Percentiles rank a stretch among this genome's conserved stretches.
Evolutionary conservation across 805 yeast genomes (phyloP).

Genomic region (Nakazawaea peltata): DNA sequence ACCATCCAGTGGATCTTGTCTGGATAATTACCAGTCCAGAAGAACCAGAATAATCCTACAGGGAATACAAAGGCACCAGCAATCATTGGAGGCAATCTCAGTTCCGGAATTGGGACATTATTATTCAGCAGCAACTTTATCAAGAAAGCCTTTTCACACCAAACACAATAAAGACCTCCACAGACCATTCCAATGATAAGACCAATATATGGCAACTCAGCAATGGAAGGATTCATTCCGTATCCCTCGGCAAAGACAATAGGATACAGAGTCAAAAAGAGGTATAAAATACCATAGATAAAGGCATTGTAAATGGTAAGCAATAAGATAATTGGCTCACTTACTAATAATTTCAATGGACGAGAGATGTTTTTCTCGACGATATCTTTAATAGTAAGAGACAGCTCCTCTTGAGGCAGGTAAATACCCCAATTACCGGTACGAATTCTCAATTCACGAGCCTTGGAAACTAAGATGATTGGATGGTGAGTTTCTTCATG

Average conservation of each 20-base stretch:
- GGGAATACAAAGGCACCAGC: constrained; percentile 66
- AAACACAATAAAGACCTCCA: constrained; percentile 47
- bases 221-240: constrained; percentile 46
- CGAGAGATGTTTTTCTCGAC: constrained; percentile 55
- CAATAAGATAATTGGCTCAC: constrained; percentile 68
- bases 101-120: constrained; percentile 67
- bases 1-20: constrained; percentile 60
- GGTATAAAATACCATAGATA: constrained; percentile 69
- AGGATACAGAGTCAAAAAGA: constrained; percentile 75
- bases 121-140: constrained; percentile 40
- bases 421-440: constrained; percentile 23
- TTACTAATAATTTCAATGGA: constrained; percentile 61
- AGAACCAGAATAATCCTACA: constrained; percentile 75
- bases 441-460: constrained; percentile 45
- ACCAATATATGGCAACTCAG: constrained; percentile 65
- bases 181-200: constrained; percentile 59
- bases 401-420: constrained; percentile 36
- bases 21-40: constrained; percentile 80
- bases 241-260: constrained; percentile 63
- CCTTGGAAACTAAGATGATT: constrained; percentile 50
- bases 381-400: constrained; percentile 48
- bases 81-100: constrained; percentile 71
- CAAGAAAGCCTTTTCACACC: constrained; percentile 46
- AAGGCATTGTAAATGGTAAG: constrained; percentile 67
- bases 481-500: constrained; percentile 71